Percentiles rank a stretch among this genome's conserved stretches.
Evolutionary conservation across 2,329 filamentous ascomycete species (phyloP).

Genomic region (Pyrenophora graminea): DNA sequence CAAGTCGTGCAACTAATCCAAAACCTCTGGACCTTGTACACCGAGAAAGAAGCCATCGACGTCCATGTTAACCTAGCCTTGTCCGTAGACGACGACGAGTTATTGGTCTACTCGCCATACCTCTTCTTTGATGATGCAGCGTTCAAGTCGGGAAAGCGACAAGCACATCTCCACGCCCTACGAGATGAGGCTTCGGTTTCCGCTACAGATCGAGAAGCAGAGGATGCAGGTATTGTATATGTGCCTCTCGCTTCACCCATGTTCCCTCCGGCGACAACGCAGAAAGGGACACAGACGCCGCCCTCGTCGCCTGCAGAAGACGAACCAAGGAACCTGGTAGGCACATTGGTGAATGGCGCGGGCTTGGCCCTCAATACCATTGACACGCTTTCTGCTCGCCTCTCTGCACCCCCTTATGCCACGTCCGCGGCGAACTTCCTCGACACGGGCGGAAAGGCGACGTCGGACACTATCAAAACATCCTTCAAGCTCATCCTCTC

Average conservation of each 20-base stretch:
- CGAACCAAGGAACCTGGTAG: slow-evolving; percentile 64
- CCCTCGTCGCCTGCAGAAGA: slow-evolving; percentile 10
- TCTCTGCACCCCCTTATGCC: slow-evolving; percentile 52
- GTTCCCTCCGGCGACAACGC: background rate
- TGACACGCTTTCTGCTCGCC: slow-evolving; percentile 70
- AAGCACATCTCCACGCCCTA: slow-evolving; percentile 63
- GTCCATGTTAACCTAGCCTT: slow-evolving; percentile 57
- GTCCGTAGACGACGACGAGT: slow-evolving; percentile 38
- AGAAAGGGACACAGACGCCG: slow-evolving; percentile 8
- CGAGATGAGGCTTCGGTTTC: slow-evolving; percentile 59
- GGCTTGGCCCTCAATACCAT: slow-evolving; percentile 91
- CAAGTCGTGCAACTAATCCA: slow-evolving; percentile 57
- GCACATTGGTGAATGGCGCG: slow-evolving; percentile 85
- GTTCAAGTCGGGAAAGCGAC: slow-evolving; percentile 64
- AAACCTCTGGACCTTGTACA: slow-evolving; percentile 63
- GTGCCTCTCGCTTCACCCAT: slow-evolving; percentile 57
- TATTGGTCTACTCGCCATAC: slow-evolving; percentile 59
- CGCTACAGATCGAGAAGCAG: slow-evolving; percentile 63
- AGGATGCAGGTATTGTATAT: slow-evolving; percentile 77
- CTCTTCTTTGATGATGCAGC: slow-evolving; percentile 74
- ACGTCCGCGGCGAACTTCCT: slow-evolving; percentile 72
- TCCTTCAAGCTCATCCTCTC: slow-evolving; percentile 74
- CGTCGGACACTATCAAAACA: slow-evolving; percentile 75
- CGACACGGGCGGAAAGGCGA: slow-evolving; percentile 88
- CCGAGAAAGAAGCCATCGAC: slow-evolving; percentile 67